A percentile compares a stretch with the other conserved stretches of the same genome.
Evolutionary conservation across 2,329 filamentous ascomycete species (phyloP).

Genomic region (Verticillium dahliae): DNA sequence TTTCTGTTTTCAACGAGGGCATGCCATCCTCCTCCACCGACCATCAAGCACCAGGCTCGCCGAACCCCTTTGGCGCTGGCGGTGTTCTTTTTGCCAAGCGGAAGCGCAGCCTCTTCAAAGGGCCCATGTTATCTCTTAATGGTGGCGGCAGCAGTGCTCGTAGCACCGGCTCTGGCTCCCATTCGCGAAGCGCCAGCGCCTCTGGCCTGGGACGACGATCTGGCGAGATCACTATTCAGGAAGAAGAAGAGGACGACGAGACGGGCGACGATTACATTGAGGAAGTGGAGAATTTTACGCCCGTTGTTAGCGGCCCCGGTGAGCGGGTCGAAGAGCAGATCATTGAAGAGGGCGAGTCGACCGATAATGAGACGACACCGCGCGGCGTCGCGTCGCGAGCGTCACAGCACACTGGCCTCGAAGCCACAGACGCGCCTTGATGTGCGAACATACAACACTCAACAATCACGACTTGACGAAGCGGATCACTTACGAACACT

Average conservation of each 20-base stretch:
- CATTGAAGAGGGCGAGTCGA: constrained; percentile 14
- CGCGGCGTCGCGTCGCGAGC: not conserved
- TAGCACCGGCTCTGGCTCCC: constrained; percentile 28
- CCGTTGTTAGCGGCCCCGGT: constrained; percentile 36
- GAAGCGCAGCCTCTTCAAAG: constrained; percentile 78
- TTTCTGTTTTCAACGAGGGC: constrained; percentile 52
- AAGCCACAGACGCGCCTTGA: not conserved
- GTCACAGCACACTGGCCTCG: constrained; percentile 1
- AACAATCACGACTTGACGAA: constrained; percentile 4
- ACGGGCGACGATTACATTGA: constrained; percentile 44
- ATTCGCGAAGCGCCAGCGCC: constrained; percentile 56
- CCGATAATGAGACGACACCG: not conserved
- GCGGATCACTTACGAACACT: constrained; percentile 3
- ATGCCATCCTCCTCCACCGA: constrained; percentile 31
- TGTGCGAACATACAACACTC: not conserved
- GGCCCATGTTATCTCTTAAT: constrained; percentile 59
- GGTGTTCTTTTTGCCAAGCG: constrained; percentile 70
- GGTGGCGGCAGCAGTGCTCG: constrained; percentile 25
- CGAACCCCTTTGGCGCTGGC: constrained; percentile 53
- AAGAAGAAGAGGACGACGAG: constrained; percentile 47
- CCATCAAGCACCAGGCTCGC: constrained; percentile 41
- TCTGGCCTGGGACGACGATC: constrained; percentile 59
- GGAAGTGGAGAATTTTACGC: constrained; percentile 53
- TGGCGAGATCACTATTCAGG: constrained; percentile 67
- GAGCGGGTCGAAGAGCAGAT: constrained; percentile 41